Conservation (phyloP, 2,329 filamentous ascomycete genomes). For the Microcera coccophila region DNA sequence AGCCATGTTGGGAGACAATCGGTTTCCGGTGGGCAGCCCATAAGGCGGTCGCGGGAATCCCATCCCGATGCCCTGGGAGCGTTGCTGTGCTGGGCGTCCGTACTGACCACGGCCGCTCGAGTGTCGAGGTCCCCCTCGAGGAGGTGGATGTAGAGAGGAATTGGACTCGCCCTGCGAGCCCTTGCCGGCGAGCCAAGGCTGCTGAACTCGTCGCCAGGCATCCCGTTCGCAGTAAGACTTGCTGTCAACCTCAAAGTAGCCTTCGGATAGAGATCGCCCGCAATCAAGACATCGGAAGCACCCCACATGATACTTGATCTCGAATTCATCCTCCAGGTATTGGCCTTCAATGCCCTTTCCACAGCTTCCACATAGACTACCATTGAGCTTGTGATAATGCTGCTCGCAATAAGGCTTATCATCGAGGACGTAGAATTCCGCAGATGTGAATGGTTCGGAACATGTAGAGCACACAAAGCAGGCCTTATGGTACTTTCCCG, state of each 20-base stretch:
- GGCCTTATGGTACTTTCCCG: constrained; percentile 88
- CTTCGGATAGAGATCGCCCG: constrained; percentile 66
- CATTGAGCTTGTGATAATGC: constrained; percentile 90
- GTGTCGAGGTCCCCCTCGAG: constrained; percentile 17
- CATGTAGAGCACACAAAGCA: constrained; percentile 93
- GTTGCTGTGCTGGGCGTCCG: constrained; percentile 22
- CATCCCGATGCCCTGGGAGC: constrained; percentile 12
- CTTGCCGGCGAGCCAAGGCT: constrained; percentile 13
- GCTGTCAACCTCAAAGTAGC: constrained; percentile 87
- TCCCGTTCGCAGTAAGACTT: constrained; percentile 83
- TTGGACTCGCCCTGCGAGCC: constrained; percentile 6
- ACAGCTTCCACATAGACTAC: constrained; percentile 77
- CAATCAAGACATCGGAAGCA: constrained; percentile 87
- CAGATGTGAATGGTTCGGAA: constrained; percentile 72
- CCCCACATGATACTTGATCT: constrained; percentile 76
- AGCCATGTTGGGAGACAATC: constrained; percentile 32
- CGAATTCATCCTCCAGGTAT: constrained; percentile 78
- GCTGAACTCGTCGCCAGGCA: constrained; percentile 57
- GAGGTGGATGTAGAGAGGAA: constrained; percentile 13
- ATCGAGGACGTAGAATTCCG: constrained; percentile 86
- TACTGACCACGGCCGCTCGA: constrained; percentile 24
- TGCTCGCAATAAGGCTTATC: constrained; percentile 87
- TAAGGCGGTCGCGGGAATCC: constrained; percentile 24
- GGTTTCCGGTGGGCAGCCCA: constrained; percentile 20
- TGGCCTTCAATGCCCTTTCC: constrained; percentile 86